Percentiles rank a stretch among this genome's conserved stretches.
Conservation (phyloP, 1,284 basidiomycete genomes). For the Lentinula novae-zelandiae region DNA sequence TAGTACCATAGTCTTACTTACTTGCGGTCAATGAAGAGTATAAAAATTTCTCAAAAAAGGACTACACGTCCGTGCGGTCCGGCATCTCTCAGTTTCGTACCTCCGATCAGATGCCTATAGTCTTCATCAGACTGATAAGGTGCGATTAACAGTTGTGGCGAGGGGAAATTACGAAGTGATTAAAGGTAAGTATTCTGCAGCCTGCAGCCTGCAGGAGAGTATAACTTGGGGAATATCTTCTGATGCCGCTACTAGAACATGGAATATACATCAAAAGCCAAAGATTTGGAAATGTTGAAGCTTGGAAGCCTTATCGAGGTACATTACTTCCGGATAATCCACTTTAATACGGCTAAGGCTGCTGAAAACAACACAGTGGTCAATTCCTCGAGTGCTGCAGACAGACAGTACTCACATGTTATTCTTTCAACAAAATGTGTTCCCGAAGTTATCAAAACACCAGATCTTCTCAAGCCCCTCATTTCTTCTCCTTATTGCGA, state of each 20-base stretch:
- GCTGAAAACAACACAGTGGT: conserved; percentile 8
- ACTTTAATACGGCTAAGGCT: neutral
- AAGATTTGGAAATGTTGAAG: conserved; percentile 13
- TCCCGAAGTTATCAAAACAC: conserved; percentile 14
- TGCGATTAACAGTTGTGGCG: conserved; percentile 19
- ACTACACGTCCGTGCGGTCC: no score
- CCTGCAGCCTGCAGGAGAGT: no score
- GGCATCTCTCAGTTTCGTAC: neutral
- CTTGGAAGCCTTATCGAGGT: conserved; percentile 19
- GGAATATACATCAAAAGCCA: conserved; percentile 17
- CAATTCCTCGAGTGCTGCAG: conserved; percentile 13
- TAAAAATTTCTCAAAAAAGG: no score
- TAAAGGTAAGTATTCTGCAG: conserved; percentile 4
- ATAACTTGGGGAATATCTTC: neutral
- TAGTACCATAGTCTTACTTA: no score
- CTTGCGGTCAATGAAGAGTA: no score
- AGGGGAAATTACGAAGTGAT: conserved; percentile 19
- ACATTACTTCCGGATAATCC: neutral
- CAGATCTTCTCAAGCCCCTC: conserved; percentile 12
- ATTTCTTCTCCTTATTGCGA: conserved; percentile 13
- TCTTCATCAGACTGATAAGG: conserved; percentile 13
- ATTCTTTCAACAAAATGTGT: conserved; percentile 15
- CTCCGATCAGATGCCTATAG: conserved; percentile 12
- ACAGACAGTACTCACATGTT: conserved; percentile 15
- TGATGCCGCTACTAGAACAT: conserved; percentile 6